Base-by-base conservation (phyloP, 2,329 filamentous ascomycete species). In the Pseudogymnoascus sp. region DNA sequence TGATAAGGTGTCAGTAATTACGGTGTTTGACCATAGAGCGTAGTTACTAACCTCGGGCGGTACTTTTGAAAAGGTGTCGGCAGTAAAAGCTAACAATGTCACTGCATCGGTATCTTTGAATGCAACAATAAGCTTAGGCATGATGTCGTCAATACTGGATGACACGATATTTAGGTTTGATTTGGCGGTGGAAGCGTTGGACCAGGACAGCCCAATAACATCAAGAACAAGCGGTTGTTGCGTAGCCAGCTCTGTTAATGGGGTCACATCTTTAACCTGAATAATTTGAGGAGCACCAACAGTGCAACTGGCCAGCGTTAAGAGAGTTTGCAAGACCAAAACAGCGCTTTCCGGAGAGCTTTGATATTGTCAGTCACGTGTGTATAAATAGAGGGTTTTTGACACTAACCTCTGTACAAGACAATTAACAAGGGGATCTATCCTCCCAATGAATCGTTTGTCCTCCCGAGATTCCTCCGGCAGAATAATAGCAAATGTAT, bases 61-160 rank as follows among this genome's bases (percentile, higher is more conserved):
- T 8, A 84, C 74, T 59, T 79, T 79, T 4, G 79, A 76, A 2
- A 88, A 71, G 50, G 85, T 75, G 46, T 75, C 75, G 14, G 79
- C 81, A n/a, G 86, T 68, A 68, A 87, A 87, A 40, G 77, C 77
- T 2, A 88, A 74, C 3, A 88, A 75, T 0, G 83, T 87, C 3
- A 84, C 82, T 4, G 79, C 83, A 69, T 88, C 84, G 8, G 84
- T 87, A 10, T 80, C 80, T 38, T 77, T 81, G 69, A 86, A 88
- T 0, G 80, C 79, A 6, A 79, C 75, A 5, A 82, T 76, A 2
- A 88, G 76, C 7, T 71, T 73, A 37, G 78, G 76, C 3, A 88
- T 74, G 2, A 77, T 77, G 11, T 69, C 65, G 66, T 84, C 77
- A 44, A 88, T 77, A 65, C 78, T 80, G 10, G 37, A 70, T 67